Conservation (phyloP, 805 yeast genomes). For the Saccharomycopsis javanensis region DNA sequence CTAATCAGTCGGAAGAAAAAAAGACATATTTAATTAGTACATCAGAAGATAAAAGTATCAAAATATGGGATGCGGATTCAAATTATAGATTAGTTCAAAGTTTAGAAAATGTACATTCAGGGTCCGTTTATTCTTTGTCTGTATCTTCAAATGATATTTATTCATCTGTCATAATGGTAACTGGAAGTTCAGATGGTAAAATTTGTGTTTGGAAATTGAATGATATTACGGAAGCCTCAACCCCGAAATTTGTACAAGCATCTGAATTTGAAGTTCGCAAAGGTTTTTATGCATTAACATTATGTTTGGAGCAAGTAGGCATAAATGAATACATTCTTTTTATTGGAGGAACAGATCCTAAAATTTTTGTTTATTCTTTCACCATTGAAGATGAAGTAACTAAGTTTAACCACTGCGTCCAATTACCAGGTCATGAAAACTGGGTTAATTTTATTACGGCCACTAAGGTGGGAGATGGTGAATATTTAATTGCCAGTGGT, state of each 20-base stretch:
- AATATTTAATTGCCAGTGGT: slow-evolving; percentile 71
- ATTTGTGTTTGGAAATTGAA: slow-evolving; percentile 42
- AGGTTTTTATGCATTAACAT: slow-evolving; percentile 42
- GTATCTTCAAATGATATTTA: slow-evolving; percentile 25
- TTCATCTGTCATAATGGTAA: slow-evolving; percentile 31
- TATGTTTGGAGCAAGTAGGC: slow-evolving; percentile 3
- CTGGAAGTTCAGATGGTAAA: slow-evolving; percentile 59
- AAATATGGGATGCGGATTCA: slow-evolving; percentile 43
- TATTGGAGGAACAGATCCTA: slow-evolving; percentile 60
- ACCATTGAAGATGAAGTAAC: slow-evolving; percentile 12
- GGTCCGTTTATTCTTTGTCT: slow-evolving; percentile 48
- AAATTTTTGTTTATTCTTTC: slow-evolving; percentile 47
- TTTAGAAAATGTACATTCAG: slow-evolving; percentile 32
- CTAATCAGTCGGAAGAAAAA: slow-evolving; percentile 27
- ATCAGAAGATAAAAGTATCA: slow-evolving; percentile 56
- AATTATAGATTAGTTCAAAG: slow-evolving; percentile 23
- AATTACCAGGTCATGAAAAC: slow-evolving; percentile 85
- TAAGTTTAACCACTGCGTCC: slow-evolving; percentile 35
- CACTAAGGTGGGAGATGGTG: slow-evolving; percentile 38
- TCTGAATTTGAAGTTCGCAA: slow-evolving; percentile 28
- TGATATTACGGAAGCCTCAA: slow-evolving; percentile 19
- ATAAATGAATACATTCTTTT: slow-evolving; percentile 40
- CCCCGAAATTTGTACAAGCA: slow-evolving; percentile 23
- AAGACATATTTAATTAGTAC: slow-evolving; percentile 45
- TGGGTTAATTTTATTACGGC: slow-evolving; percentile 79